phyloP scores from a whole-genome alignment of 2,329 filamentous ascomycete species.

The Stagonosporopsis tanaceti region DNA sequence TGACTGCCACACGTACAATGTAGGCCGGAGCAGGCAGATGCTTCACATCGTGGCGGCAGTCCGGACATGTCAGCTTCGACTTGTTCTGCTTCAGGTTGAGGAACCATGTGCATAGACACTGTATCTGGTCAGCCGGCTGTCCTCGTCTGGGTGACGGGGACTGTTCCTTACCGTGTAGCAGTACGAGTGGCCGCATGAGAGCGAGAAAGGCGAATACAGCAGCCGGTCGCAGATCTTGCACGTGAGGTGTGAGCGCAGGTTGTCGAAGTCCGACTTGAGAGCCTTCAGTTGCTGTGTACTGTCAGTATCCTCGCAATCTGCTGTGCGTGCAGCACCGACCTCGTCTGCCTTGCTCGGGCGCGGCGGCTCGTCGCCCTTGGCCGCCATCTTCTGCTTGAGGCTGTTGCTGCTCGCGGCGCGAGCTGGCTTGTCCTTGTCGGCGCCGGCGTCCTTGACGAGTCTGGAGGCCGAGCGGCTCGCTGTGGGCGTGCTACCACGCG shows the following conservation, averaged over 20 bases:
- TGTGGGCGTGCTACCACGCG: constrained; percentile 39
- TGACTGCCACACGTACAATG: constrained; percentile 56
- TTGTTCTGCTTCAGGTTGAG: constrained; percentile 59
- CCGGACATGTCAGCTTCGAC: constrained; percentile 67
- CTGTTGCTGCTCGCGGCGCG: constrained; percentile 50
- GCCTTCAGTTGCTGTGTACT: constrained; percentile 48
- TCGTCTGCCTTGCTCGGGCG: constrained; percentile 48
- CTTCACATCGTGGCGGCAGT: constrained; percentile 68
- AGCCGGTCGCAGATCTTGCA: constrained; percentile 74
- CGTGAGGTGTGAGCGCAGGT: constrained; percentile 67
- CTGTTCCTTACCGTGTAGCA: constrained; percentile 68
- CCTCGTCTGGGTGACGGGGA: not conserved
- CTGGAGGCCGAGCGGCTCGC: constrained; percentile 40
- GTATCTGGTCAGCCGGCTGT: constrained; percentile 34
- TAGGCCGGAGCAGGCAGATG: constrained; percentile 70
- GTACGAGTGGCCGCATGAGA: constrained; percentile 71
- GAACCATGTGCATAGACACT: constrained; percentile 68
- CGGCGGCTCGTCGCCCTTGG: constrained; percentile 43
- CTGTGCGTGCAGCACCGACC: constrained; percentile 30
- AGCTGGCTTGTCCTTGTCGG: constrained; percentile 29
- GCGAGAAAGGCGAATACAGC: constrained; percentile 73
- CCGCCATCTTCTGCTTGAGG: constrained; percentile 49
- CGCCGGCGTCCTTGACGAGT: constrained; percentile 34
- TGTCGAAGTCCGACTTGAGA: constrained; percentile 63
- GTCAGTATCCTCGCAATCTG: constrained; percentile 29